A percentile compares a stretch with the other conserved stretches of the same genome.
These are phyloP conservation scores for Fraxinus velutina DNA, from an alignment of 305 asterid species.

Conservation along the genomic window DNA sequence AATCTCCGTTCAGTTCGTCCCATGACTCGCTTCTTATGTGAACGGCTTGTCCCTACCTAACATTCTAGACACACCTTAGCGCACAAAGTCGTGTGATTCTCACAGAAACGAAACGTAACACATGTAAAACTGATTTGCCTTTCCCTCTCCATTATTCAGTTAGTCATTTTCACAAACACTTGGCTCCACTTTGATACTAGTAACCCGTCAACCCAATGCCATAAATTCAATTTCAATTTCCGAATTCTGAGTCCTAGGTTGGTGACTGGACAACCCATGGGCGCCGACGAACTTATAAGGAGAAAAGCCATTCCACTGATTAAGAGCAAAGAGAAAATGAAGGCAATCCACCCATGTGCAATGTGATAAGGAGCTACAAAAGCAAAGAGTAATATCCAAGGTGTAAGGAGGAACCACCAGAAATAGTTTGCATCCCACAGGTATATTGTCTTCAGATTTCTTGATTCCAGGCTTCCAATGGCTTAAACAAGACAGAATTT, in stretches of 20 bases:
- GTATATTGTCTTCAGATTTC: constrained; percentile 37
- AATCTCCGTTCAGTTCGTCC: too few relatives aligned
- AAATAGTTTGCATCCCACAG: constrained; percentile 38
- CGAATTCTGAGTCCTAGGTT: not conserved
- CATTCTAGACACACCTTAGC: not conserved
- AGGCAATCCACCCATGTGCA: constrained; percentile 93
- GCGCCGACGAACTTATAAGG: not conserved
- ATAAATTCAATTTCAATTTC: not conserved
- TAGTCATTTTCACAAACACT: not conserved
- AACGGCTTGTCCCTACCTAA: not conserved
- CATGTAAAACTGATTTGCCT: not conserved
- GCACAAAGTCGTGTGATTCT: not conserved
- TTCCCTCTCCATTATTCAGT: not conserved
- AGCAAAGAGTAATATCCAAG: constrained; percentile 83
- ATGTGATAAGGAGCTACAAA: constrained; percentile 84
- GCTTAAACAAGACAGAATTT: constrained; percentile 13
- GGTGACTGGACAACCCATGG: not conserved
- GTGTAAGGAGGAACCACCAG: constrained; percentile 61
- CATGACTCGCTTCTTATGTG: too few relatives aligned
- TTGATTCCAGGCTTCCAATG: constrained; percentile 64
- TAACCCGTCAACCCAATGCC: not conserved
- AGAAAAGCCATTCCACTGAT: constrained; percentile 71
- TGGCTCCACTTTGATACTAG: not conserved
- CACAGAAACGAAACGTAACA: too few relatives aligned
- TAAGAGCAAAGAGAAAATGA: constrained; percentile 63